Conservation (phyloP, 2,329 filamentous ascomycete species). For the Huntiella decipiens region DNA sequence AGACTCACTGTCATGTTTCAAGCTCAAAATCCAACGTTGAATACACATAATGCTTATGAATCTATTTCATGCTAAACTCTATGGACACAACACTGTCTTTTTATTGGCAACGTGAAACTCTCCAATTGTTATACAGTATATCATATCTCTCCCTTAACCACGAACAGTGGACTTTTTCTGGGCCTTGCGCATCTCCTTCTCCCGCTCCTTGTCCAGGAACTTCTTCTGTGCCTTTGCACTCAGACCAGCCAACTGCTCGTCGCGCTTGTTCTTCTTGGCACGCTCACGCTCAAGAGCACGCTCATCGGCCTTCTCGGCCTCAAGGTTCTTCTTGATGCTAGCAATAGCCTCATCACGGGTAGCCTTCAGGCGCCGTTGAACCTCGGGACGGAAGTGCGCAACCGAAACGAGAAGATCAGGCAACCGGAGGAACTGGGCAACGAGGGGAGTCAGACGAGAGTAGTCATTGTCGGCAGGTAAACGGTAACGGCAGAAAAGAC, state of each 20-base stretch:
- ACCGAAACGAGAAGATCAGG: slow-evolving; percentile 58
- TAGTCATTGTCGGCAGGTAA: slow-evolving; percentile 47
- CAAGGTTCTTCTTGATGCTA: slow-evolving; percentile 60
- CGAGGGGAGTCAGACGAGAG: slow-evolving; percentile 49
- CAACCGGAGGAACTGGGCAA: slow-evolving; percentile 67
- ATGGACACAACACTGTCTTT: too few species aligned
- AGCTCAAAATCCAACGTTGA: too few species aligned
- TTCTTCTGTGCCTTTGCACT: slow-evolving; percentile 74
- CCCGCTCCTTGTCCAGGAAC: slow-evolving; percentile 62
- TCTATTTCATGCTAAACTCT: too few species aligned
- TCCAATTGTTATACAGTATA: background rate
- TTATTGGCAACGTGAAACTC: too few species aligned
- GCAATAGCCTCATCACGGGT: slow-evolving; percentile 64
- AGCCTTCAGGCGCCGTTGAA: slow-evolving; percentile 62
- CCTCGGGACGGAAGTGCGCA: slow-evolving; percentile 79
- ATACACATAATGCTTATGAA: too few species aligned
- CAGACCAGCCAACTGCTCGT: slow-evolving; percentile 57
- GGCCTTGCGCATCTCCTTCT: slow-evolving; percentile 45
- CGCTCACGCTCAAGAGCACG: slow-evolving; percentile 51
- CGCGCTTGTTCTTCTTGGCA: slow-evolving; percentile 75
- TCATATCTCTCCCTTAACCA: slow-evolving; percentile 20
- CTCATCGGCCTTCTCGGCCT: slow-evolving; percentile 68
- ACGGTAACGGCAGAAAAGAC: slow-evolving; percentile 60
- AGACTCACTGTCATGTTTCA: too few species aligned
- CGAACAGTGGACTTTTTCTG: slow-evolving; percentile 36